phyloP scores from a whole-genome alignment of 306 rosid species.

The Quercus rubra region DNA sequence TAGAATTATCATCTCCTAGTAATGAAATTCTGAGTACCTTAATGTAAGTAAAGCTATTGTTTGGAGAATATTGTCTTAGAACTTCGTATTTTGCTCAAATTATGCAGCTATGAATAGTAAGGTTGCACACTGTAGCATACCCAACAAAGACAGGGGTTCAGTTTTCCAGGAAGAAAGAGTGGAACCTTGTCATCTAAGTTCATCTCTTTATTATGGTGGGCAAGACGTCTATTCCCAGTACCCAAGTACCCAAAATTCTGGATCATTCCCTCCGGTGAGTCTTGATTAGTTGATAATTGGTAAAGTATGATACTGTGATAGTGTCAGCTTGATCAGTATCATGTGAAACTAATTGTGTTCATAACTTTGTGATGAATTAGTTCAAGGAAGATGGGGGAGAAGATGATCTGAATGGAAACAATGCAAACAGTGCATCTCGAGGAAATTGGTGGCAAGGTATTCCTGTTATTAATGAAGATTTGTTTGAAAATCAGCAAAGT shows the following conservation, averaged over 20 bases:
- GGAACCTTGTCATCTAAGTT: constrained; percentile 61
- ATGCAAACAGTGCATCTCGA: constrained; percentile 35
- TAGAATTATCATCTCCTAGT: not conserved
- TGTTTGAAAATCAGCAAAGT: not conserved
- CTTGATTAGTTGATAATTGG: constrained; percentile 9
- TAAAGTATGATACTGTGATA: not conserved
- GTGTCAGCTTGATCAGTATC: not conserved
- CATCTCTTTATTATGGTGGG: constrained; percentile 58
- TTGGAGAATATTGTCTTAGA: constrained; percentile 8
- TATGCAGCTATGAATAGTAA: constrained; percentile 23
- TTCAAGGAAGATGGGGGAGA: constrained; percentile 35
- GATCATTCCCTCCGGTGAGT: constrained; percentile 43
- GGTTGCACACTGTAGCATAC: constrained; percentile 20
- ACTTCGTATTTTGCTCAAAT: not conserved
- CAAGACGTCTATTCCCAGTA: constrained; percentile 47
- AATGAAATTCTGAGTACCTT: not conserved
- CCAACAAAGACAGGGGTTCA: constrained; percentile 36
- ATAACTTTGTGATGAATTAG: constrained; percentile 23
- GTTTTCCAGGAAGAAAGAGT: constrained; percentile 35
- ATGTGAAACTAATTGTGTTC: not conserved
- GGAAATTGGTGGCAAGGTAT: constrained; percentile 73
- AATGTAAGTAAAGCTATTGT: not conserved
- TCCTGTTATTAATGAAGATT: not conserved
- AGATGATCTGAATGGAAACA: constrained; percentile 51
- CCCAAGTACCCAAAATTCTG: constrained; percentile 30